Conservation (phyloP, 2,329 filamentous ascomycete genomes). For the Cercospora citrullina region DNA sequence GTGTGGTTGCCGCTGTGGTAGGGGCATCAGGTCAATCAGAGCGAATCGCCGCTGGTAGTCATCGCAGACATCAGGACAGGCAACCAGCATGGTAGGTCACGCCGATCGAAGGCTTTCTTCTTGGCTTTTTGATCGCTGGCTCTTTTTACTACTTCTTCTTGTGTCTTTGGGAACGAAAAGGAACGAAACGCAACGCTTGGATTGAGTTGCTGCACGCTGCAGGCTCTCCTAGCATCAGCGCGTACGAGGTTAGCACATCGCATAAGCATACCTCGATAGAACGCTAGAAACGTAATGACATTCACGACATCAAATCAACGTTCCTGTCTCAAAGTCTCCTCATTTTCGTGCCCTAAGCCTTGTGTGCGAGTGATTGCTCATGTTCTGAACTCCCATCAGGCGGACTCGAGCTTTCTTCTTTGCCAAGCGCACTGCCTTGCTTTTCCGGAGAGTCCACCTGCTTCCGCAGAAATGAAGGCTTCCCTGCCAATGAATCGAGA, state of each 20-base stretch:
- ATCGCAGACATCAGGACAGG: not conserved
- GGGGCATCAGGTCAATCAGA: no score
- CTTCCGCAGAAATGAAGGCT: not conserved
- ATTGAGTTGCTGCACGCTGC: not conserved
- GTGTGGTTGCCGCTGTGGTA: no score
- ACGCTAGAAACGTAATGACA: not conserved
- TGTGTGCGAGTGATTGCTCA: not conserved
- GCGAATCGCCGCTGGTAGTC: not conserved
- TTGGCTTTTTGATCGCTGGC: not conserved
- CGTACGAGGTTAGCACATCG: not conserved
- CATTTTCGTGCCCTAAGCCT: not conserved
- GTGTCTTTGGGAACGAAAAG: not conserved
- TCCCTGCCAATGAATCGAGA: not conserved
- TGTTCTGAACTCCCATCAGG: not conserved
- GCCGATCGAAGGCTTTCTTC: not conserved
- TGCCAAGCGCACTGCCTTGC: not conserved
- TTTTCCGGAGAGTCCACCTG: not conserved
- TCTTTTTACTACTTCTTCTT: not conserved
- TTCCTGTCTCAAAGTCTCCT: not conserved
- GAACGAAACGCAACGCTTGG: not conserved
- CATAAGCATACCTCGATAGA: not conserved
- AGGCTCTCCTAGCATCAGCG: not conserved
- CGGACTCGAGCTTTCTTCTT: not conserved
- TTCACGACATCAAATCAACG: not conserved
- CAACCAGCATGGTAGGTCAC: not conserved